These are phyloP conservation scores for Wickerhamiella musiphila DNA, from an alignment of 805 yeast genomes.

Conservation along the genomic window DNA sequence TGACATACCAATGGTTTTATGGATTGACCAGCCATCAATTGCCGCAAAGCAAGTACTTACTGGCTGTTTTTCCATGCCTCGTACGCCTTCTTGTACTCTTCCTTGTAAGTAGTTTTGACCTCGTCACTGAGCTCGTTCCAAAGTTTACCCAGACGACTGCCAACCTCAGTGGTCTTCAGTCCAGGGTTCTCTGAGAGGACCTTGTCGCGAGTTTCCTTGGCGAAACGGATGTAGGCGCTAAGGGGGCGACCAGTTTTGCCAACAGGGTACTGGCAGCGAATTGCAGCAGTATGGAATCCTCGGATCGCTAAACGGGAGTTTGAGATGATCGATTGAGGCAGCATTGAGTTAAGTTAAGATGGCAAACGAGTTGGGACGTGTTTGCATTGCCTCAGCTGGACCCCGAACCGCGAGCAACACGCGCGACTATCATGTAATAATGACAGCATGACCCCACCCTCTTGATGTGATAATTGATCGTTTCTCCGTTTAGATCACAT, in stretches of 20 bases:
- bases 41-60: too few species aligned
- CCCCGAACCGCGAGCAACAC: too few species aligned
- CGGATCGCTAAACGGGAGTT: neutral
- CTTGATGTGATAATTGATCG: too few species aligned
- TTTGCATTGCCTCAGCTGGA: too few species aligned
- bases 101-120: slow-evolving; percentile 32
- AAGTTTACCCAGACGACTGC: slow-evolving; percentile 78
- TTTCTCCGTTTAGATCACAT: too few species aligned
- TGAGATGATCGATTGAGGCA: neutral
- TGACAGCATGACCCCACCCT: too few species aligned
- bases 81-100: slow-evolving; percentile 80
- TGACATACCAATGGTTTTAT: too few species aligned
- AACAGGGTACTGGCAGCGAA: slow-evolving; percentile 10
- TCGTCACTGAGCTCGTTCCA: slow-evolving; percentile 80
- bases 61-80: slow-evolving; percentile 69
- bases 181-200: slow-evolving; percentile 92
- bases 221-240: slow-evolving; percentile 95
- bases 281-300: slow-evolving; percentile 5
- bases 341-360: neutral
- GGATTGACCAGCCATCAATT: too few species aligned
- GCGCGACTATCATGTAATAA: too few species aligned
- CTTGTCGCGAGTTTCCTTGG: slow-evolving; percentile 86
- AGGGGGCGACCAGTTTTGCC: slow-evolving; percentile 32
- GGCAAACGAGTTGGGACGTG: too few species aligned
- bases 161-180: slow-evolving; percentile 75